A percentile compares a stretch with the other conserved stretches of the same genome.
Conservation (phyloP, 305 asterid species). For the Fraxinus dipetala region DNA sequence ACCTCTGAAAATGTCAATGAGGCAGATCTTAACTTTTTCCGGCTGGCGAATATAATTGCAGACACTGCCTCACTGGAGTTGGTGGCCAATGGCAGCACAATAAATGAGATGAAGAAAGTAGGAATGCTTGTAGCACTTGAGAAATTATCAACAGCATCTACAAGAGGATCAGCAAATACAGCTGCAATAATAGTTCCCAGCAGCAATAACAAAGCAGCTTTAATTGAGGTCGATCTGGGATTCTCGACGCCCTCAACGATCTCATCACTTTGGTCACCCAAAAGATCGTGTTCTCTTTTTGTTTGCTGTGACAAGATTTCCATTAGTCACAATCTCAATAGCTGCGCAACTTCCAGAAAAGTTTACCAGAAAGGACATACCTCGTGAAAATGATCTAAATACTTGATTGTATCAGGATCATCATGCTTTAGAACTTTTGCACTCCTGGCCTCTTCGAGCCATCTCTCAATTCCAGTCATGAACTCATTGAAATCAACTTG, state of each 20-base stretch:
- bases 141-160: conserved; percentile 80
- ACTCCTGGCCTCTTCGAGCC: conserved; percentile 79
- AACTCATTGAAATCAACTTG: conserved; percentile 50
- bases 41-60: conserved; percentile 77
- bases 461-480: conserved; percentile 52
- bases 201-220: conserved; percentile 66
- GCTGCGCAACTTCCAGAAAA: background rate
- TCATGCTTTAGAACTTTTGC: conserved; percentile 29
- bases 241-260: conserved; percentile 54
- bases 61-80: conserved; percentile 96
- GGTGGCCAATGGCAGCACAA: conserved; percentile 83
- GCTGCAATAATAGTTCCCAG: conserved; percentile 84
- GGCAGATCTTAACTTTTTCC: conserved; percentile 75
- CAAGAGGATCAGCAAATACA: conserved; percentile 90
- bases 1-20: conserved; percentile 96
- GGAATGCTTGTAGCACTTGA: conserved; percentile 82
- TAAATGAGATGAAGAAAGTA: conserved; percentile 86
- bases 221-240: conserved; percentile 42
- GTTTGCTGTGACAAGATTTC: conserved; percentile 58
- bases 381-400: conserved; percentile 58
- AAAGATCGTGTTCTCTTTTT: conserved; percentile 60
- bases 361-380: conserved; percentile 33
- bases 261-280: conserved; percentile 68
- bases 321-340: conserved; percentile 3
- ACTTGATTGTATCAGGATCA: conserved; percentile 50